These are phyloP conservation scores for Solanum chacoense DNA, from an alignment of 305 asterid genomes.

Conservation along the genomic window DNA sequence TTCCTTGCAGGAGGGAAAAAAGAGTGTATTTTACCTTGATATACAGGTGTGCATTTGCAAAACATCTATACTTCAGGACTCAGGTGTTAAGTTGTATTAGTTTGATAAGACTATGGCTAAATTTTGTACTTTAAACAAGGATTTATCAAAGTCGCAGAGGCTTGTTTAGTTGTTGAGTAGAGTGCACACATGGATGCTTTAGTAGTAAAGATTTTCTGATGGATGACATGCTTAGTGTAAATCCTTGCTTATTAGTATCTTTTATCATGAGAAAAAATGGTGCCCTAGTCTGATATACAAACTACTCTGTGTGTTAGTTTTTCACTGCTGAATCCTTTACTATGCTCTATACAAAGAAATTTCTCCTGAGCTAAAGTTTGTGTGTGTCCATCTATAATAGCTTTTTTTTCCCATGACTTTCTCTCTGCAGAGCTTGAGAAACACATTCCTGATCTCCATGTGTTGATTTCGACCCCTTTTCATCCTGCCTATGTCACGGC, in stretches of 20 bases:
- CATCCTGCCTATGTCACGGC: conserved; percentile 96
- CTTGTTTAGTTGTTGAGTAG: not conserved
- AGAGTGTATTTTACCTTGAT: not conserved
- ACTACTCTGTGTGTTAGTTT: not conserved
- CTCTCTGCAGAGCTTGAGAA: conserved; percentile 76
- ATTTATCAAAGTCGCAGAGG: not conserved
- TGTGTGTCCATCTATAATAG: not conserved
- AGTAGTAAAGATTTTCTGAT: not conserved
- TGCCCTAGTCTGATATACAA: not conserved
- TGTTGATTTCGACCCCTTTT: conserved; percentile 86
- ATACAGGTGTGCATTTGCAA: not conserved
- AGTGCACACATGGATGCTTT: not conserved
- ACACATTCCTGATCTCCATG: conserved; percentile 86
- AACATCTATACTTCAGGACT: not conserved
- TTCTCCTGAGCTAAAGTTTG: not conserved
- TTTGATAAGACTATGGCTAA: not conserved
- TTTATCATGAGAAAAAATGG: not conserved
- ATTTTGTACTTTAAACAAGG: not conserved
- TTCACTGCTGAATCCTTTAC: not conserved
- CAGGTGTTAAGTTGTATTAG: not conserved
- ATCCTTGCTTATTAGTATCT: not conserved
- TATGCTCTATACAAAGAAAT: not conserved
- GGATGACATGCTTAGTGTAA: not conserved
- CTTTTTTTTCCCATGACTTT: not conserved
- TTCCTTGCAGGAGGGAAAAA: not conserved